Conservation (phyloP, 2,329 filamentous ascomycete genomes). For the Scedosporium boydii region DNA sequence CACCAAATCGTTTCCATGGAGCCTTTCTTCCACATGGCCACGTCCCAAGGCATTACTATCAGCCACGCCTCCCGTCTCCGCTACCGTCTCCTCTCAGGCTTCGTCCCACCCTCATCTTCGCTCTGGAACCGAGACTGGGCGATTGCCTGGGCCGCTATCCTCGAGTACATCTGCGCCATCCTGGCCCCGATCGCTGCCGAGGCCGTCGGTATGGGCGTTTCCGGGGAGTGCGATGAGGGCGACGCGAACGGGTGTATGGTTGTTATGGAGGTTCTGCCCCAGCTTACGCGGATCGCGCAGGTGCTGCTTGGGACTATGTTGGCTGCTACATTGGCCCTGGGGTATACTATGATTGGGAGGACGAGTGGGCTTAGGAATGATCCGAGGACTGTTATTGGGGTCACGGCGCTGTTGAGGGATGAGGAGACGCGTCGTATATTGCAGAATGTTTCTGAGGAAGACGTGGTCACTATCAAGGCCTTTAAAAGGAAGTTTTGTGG, state of each 20-base stretch:
- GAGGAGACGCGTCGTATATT: neutral
- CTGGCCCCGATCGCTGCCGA: neutral
- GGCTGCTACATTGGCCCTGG: neutral
- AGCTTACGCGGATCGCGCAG: neutral
- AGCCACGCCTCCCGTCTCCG: neutral
- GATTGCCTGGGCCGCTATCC: neutral
- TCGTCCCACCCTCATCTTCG: neutral
- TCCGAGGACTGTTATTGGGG: neutral
- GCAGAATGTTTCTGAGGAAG: neutral
- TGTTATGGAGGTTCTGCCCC: neutral
- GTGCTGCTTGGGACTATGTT: neutral
- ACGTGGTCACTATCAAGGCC: neutral
- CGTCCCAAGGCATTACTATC: neutral
- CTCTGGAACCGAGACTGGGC: neutral
- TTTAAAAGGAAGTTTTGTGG: neutral
- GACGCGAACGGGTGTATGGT: neutral
- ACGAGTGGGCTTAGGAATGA: neutral
- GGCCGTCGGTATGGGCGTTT: neutral
- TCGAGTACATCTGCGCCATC: conserved; percentile 1
- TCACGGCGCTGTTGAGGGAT: neutral
- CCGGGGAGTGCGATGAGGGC: neutral
- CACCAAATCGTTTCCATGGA: neutral
- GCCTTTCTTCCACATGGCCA: neutral
- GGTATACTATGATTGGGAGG: neutral
- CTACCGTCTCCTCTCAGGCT: neutral